Conservation (phyloP, 1,139 yeast genomes). For the Hansenula sp. region DNA sequence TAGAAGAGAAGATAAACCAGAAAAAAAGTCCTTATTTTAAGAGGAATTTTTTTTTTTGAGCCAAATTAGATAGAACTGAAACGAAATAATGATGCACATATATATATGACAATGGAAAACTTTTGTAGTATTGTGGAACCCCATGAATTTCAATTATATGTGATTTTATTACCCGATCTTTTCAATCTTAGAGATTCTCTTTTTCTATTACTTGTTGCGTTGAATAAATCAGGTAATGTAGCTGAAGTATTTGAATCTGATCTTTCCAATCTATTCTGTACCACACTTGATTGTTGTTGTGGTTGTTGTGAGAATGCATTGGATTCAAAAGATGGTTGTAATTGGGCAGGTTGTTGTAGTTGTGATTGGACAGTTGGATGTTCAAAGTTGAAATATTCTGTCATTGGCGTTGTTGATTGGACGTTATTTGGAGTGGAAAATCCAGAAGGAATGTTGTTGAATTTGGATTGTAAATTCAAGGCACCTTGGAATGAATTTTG, state of each 20-base stretch:
- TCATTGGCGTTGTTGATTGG: slow-evolving; percentile 14
- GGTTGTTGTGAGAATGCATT: slow-evolving; percentile 1
- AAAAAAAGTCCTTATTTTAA: too few relatives aligned
- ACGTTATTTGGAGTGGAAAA: slow-evolving; percentile 9
- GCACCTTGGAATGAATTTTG: slow-evolving; percentile 11
- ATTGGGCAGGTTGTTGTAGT: slow-evolving; percentile 3
- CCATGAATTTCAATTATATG: slow-evolving; percentile 18
- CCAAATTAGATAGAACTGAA: neutral
- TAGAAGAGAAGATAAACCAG: too few relatives aligned
- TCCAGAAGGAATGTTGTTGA: slow-evolving; percentile 11
- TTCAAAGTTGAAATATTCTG: slow-evolving; percentile 20
- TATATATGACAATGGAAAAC: neutral
- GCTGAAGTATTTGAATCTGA: slow-evolving; percentile 2
- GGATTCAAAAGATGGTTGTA: slow-evolving; percentile 19
- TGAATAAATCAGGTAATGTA: slow-evolving; percentile 16
- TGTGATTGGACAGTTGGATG: slow-evolving; percentile 16
- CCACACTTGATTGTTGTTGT: too few relatives aligned
- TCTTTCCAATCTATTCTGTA: slow-evolving; percentile 9
- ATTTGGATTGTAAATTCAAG: slow-evolving; percentile 15
- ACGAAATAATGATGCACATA: neutral
- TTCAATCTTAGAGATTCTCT: slow-evolving; percentile 36
- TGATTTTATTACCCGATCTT: slow-evolving; percentile 27
- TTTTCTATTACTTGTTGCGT: slow-evolving; percentile 35
- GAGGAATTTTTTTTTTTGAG: too few relatives aligned
- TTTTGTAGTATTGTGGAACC: too few relatives aligned